Conservation (phyloP, 345 rosid genomes). For the Balakata baccata region DNA sequence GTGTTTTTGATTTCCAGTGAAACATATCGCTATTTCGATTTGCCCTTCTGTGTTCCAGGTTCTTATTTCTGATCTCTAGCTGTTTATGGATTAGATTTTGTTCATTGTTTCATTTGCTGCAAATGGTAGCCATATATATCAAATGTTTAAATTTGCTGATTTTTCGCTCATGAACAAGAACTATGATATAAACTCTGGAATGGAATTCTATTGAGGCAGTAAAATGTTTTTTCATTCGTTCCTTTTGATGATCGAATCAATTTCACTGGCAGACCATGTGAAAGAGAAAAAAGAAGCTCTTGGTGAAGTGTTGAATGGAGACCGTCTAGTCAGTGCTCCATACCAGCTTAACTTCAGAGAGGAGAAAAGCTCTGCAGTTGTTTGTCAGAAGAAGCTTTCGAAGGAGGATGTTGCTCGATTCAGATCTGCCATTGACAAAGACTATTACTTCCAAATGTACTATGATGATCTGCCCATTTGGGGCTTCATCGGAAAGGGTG, state of each 20-base stretch:
- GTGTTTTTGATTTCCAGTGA: slow-evolving; percentile 12
- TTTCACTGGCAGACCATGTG: slow-evolving; percentile 40
- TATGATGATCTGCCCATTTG: slow-evolving; percentile 85
- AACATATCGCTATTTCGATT: slow-evolving; percentile 27
- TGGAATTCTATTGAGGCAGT: not conserved
- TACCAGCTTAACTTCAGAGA: slow-evolving; percentile 68
- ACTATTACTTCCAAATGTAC: slow-evolving; percentile 88
- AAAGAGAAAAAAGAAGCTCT: slow-evolving; percentile 91
- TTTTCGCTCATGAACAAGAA: too few species aligned
- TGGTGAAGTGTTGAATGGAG: slow-evolving; percentile 86
- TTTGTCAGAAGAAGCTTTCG: slow-evolving; percentile 54
- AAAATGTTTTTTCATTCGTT: not conserved
- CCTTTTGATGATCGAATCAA: not conserved
- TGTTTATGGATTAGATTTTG: not conserved
- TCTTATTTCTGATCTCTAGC: not conserved
- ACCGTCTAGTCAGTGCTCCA: slow-evolving; percentile 81
- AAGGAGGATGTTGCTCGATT: slow-evolving; percentile 60
- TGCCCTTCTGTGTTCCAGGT: slow-evolving; percentile 78
- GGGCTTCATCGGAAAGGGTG: slow-evolving; percentile 86
- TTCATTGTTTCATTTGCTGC: too few species aligned
- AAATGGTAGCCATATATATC: too few species aligned
- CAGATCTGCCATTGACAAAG: slow-evolving; percentile 61
- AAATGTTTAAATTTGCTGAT: too few species aligned
- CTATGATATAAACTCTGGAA: not conserved
- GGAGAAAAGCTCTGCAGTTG: slow-evolving; percentile 60